These are phyloP conservation scores for Penicillium sp. DNA, from an alignment of 2,329 filamentous ascomycete species.

Conservation along the genomic window DNA sequence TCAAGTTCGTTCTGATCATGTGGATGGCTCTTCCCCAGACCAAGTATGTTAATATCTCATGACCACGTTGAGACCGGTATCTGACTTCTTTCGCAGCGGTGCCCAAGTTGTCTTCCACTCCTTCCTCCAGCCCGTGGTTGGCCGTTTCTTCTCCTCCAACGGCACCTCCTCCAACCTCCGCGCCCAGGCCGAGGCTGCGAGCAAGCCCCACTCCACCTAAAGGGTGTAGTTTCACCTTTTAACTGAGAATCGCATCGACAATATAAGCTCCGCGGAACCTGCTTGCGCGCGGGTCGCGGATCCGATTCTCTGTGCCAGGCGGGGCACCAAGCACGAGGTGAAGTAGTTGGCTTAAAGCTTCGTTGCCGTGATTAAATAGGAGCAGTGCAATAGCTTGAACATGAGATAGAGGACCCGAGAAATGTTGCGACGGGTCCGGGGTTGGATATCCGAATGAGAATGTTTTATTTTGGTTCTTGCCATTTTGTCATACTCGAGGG, in stretches of 20 bases:
- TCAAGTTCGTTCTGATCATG: constrained; percentile 97
- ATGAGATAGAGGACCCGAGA: constrained; percentile 9
- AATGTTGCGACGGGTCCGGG: constrained; percentile 3
- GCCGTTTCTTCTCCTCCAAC: constrained; percentile 79
- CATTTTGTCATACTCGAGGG: background rate
- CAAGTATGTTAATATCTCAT: constrained; percentile 60
- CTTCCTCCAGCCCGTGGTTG: constrained; percentile 85
- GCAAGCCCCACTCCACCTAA: constrained; percentile 62
- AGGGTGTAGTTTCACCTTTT: constrained; percentile 10
- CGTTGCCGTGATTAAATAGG: constrained; percentile 14
- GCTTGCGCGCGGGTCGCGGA: constrained; percentile 11
- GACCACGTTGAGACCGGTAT: background rate
- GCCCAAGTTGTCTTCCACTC: constrained; percentile 96
- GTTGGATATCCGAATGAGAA: constrained; percentile 8
- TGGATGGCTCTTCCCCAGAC: constrained; percentile 97
- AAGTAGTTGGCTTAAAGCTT: constrained; percentile 3
- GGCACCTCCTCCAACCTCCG: constrained; percentile 84
- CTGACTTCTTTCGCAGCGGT: constrained; percentile 57
- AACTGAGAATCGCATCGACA: constrained; percentile 23
- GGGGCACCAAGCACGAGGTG: background rate
- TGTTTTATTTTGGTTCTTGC: constrained; percentile 5
- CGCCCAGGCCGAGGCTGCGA: constrained; percentile 74
- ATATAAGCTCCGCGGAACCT: constrained; percentile 6
- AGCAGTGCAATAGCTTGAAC: constrained; percentile 5
- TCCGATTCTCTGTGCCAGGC: constrained; percentile 17